Conservation (phyloP, 257 asterid genomes). For the Nicotiana obtusifolia region DNA sequence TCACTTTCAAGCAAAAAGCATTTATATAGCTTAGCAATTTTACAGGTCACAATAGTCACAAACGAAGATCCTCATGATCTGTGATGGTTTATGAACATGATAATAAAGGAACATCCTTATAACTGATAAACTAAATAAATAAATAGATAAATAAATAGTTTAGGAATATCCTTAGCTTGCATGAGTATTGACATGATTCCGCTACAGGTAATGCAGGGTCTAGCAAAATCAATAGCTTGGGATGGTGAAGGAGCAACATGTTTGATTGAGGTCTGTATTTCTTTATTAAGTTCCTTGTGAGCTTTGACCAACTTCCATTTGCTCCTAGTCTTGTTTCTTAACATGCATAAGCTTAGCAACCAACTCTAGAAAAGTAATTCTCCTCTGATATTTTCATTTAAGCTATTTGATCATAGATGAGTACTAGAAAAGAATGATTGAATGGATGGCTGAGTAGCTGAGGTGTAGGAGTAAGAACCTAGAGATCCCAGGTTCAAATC, state of each 20-base stretch:
- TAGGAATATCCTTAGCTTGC: neutral
- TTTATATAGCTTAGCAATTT: neutral
- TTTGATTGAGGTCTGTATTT: conserved; percentile 78
- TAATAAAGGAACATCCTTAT: neutral
- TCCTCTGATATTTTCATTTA: neutral
- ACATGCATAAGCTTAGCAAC: neutral
- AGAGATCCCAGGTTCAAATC: neutral
- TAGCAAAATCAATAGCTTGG: conserved; percentile 98
- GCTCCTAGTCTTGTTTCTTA: neutral
- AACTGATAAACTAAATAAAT: neutral
- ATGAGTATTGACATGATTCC: conserved; percentile 6
- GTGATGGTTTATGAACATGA: conserved; percentile 1
- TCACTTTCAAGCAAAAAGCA: neutral
- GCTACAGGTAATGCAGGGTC: conserved; percentile 93
- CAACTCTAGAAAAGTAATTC: neutral
- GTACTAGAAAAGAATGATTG: conserved; percentile 1
- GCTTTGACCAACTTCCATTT: neutral
- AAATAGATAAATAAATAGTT: neutral
- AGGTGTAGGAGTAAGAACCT: neutral
- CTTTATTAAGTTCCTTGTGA: neutral
- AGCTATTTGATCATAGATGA: neutral
- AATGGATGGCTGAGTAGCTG: neutral
- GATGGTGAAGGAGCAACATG: conserved; percentile 99
- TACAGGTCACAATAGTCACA: neutral
- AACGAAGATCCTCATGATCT: neutral